Evolutionary conservation across 2,329 filamentous ascomycete species (phyloP).

Genomic region (Kalmusia sp.): DNA sequence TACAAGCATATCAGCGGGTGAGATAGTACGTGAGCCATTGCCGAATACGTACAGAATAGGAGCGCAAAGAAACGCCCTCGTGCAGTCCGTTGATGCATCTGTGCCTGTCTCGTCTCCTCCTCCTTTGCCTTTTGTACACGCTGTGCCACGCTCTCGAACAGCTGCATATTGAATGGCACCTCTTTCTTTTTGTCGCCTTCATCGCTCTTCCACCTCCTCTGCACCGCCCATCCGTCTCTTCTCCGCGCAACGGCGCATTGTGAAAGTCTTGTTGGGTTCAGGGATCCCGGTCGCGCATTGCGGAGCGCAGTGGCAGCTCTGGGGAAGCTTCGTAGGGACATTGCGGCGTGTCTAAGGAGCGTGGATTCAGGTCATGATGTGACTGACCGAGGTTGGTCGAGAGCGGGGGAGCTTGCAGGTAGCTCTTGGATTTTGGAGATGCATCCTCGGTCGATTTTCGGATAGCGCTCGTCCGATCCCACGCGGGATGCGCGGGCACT

Average conservation of each 20-base stretch:
- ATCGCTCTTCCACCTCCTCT: constrained; percentile 46
- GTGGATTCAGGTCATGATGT: constrained; percentile 20
- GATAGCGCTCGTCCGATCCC: constrained; percentile 1
- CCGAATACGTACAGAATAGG: constrained; percentile 26
- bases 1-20: constrained; percentile 32
- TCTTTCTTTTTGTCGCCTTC: constrained; percentile 36
- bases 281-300: constrained; percentile 14
- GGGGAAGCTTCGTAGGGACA: constrained; percentile 38
- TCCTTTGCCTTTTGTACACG: constrained; percentile 65
- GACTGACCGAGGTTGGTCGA: constrained; percentile 10
- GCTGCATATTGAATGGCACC: constrained; percentile 64
- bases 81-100: constrained; percentile 32
- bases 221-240: constrained; percentile 23
- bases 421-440: constrained; percentile 6
- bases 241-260: constrained; percentile 9
- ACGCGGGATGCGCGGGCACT: background rate
- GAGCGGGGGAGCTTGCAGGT: constrained; percentile 2
- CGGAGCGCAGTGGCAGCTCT: constrained; percentile 30
- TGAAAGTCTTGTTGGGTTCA: constrained; percentile 12
- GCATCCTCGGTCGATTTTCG: constrained; percentile 6
- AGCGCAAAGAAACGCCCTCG: constrained; percentile 47
- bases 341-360: constrained; percentile 21
- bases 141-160: constrained; percentile 67
- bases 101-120: constrained; percentile 55
- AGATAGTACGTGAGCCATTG: background rate